Evolutionary conservation across 2,329 filamentous ascomycete species (phyloP).

Genomic region (Calonectria ilicicola): DNA sequence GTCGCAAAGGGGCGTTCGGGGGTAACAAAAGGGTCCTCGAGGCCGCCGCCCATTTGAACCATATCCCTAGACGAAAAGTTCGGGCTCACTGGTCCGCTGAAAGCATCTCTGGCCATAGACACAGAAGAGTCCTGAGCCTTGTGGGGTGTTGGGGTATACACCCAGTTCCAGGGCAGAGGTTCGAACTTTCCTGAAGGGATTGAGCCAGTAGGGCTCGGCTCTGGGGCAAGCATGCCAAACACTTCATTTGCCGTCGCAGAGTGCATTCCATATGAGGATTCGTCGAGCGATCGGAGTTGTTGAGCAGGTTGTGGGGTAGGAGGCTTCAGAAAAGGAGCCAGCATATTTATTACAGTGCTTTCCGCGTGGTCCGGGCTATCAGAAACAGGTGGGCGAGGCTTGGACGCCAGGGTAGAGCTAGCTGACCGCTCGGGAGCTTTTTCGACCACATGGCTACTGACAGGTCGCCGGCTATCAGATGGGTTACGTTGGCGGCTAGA

Average conservation of each 20-base stretch:
- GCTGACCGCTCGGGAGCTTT: conserved; percentile 16
- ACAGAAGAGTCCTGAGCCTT: conserved; percentile 33
- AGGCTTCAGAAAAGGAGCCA: conserved; percentile 62
- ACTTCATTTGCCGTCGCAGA: conserved; percentile 63
- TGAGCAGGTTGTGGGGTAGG: conserved; percentile 55
- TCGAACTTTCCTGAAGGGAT: conserved; percentile 48
- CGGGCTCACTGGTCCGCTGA: conserved; percentile 41
- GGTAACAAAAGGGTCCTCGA: conserved; percentile 50
- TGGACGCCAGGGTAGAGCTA: conserved; percentile 17
- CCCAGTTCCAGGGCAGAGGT: conserved; percentile 64
- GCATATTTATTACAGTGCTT: conserved; percentile 57
- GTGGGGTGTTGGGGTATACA: conserved; percentile 52
- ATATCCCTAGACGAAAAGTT: conserved; percentile 36
- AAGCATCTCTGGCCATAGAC: conserved; percentile 41
- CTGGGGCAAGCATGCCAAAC: conserved; percentile 55
- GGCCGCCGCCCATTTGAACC: conserved; percentile 19
- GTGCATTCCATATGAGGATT: conserved; percentile 68
- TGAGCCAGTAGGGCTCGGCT: conserved; percentile 45
- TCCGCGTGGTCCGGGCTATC: conserved; percentile 48
- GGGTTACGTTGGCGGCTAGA: conserved; percentile 23
- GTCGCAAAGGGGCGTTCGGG: conserved; percentile 37
- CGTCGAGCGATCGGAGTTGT: conserved; percentile 47
- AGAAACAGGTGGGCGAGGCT: conserved; percentile 22
- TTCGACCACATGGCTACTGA: conserved; percentile 11
- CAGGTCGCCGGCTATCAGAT: conserved; percentile 16